These are phyloP conservation scores for Xanthoceras sorbifolium DNA, from an alignment of 345 rosid species.

Conservation along the genomic window DNA sequence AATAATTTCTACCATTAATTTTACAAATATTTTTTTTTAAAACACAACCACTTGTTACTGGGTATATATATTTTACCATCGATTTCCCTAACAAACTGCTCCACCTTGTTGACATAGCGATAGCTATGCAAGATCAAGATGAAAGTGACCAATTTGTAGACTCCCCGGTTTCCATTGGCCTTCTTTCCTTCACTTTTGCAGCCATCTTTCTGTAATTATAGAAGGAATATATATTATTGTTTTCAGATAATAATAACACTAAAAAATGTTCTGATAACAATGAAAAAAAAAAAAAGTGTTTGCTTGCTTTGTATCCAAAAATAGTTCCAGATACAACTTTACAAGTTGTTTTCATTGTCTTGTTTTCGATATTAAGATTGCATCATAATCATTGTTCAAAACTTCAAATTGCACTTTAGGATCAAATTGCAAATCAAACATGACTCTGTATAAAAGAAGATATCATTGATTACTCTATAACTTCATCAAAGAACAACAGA, in stretches of 20 bases:
- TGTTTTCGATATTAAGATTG: background rate
- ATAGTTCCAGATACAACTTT: background rate
- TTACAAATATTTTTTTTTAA: background rate
- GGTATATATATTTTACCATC: background rate
- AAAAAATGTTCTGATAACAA: background rate
- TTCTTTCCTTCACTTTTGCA: background rate
- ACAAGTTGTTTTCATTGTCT: background rate
- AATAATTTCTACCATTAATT: no score
- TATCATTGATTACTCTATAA: background rate
- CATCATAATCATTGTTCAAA: background rate
- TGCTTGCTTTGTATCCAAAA: background rate
- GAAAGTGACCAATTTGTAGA: conserved; percentile 2
- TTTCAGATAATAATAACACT: background rate
- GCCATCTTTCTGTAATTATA: conserved; percentile 4
- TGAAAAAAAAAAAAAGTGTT: background rate
- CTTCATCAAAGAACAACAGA: background rate
- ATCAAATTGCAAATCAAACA: background rate
- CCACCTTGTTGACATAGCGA: conserved; percentile 3
- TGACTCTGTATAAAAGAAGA: background rate
- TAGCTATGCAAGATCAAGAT: background rate
- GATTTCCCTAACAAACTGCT: conserved; percentile 13
- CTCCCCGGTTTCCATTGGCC: background rate
- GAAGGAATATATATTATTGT: background rate
- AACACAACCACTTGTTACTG: background rate
- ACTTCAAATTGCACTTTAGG: background rate